A percentile compares a stretch with the other conserved stretches of the same genome.
These are phyloP conservation scores for Vitis riparia DNA, from an alignment of 164 flowering plant species.

Conservation along the genomic window DNA sequence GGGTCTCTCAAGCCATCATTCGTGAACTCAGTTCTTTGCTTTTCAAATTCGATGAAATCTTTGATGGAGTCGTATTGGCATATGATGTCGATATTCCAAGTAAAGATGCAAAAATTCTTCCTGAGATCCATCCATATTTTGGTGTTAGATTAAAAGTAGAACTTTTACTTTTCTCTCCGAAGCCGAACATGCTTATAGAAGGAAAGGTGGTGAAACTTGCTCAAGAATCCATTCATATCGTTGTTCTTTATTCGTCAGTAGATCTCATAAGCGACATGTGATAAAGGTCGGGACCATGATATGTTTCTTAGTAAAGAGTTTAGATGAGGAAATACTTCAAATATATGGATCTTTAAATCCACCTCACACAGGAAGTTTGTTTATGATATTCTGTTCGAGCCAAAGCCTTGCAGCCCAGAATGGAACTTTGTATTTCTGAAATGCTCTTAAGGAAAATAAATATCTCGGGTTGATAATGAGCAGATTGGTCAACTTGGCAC, in stretches of 20 bases:
- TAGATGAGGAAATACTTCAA: constrained; percentile 80
- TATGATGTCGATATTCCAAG: constrained; percentile 37
- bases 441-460: too few species aligned
- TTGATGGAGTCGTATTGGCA: constrained; percentile 81
- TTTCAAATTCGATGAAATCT: constrained; percentile 71
- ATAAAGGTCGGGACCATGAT: constrained; percentile 70
- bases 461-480: too few species aligned
- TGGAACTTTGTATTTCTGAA: too few species aligned
- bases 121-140: constrained; percentile 64
- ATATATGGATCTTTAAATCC: constrained; percentile 68
- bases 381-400: too few species aligned
- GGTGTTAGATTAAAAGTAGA: constrained; percentile 57
- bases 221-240: constrained; percentile 63
- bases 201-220: constrained; percentile 77
- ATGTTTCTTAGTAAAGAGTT: constrained; percentile 71
- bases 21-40: constrained; percentile 68
- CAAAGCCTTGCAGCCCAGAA: too few species aligned
- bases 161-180: constrained; percentile 73
- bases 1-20: constrained; percentile 42
- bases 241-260: constrained; percentile 69
- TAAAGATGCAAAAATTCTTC: constrained; percentile 50
- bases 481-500: too few species aligned
- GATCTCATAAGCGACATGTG: constrained; percentile 56
- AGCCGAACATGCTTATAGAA: constrained; percentile 77
- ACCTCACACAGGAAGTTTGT: constrained; percentile 49